Conservation (phyloP, 208 protist genomes). For the Wallacemonas sp. region DNA sequence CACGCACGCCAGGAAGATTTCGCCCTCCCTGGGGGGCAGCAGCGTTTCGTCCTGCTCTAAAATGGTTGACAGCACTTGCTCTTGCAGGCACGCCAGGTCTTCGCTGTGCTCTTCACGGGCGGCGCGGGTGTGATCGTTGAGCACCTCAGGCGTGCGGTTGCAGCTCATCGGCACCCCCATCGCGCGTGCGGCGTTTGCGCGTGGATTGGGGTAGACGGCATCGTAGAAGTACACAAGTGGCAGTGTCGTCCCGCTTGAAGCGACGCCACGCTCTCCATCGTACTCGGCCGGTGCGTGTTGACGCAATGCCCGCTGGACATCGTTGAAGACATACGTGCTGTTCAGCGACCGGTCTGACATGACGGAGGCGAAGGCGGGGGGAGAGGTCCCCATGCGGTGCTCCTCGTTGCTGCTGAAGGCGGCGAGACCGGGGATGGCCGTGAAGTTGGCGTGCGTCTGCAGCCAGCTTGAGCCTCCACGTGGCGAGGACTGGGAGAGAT, state of each 20-base stretch:
- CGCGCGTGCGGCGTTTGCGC: not conserved
- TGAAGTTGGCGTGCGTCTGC: not conserved
- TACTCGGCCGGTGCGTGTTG: constrained; percentile 5
- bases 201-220: constrained; percentile 25
- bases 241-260: constrained; percentile 12
- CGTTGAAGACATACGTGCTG: constrained; percentile 9
- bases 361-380: not conserved
- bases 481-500: not conserved
- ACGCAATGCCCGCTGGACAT: not conserved
- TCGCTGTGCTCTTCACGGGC: constrained; percentile 28
- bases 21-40: constrained; percentile 59
- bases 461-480: not conserved
- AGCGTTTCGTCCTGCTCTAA: constrained; percentile 53
- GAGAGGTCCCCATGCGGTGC: not conserved
- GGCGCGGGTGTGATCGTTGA: constrained; percentile 33
- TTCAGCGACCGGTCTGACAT: constrained; percentile 6
- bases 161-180: not conserved
- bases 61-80: constrained; percentile 57
- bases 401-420: not conserved
- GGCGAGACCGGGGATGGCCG: not conserved
- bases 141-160: constrained; percentile 5
- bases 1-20: constrained; percentile 61
- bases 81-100: constrained; percentile 57
- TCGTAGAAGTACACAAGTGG: constrained; percentile 54
- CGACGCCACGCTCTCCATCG: constrained; percentile 9